phyloP scores from a whole-genome alignment of 1,139 yeast genomes.

The Kluyveromyces sp. region DNA sequence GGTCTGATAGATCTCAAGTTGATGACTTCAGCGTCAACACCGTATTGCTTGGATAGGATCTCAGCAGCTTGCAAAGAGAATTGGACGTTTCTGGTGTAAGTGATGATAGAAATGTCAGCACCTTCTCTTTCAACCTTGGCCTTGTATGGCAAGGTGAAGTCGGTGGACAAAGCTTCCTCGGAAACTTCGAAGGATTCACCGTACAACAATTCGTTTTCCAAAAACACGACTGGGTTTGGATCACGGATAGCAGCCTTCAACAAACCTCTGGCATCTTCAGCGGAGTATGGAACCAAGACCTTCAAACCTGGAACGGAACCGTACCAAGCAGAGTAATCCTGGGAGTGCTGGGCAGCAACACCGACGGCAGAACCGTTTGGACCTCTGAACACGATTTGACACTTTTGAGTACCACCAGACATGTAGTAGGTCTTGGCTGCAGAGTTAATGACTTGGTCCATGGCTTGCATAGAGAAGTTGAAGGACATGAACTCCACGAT shows the following conservation, averaged over 20 bases:
- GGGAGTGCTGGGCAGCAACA: conserved; percentile 99
- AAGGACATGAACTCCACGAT: conserved; percentile 98
- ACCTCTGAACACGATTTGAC: conserved; percentile 96
- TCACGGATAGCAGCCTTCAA: conserved; percentile 95
- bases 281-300: conserved; percentile 90
- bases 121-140: conserved; percentile 95
- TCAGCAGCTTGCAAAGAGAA: conserved; percentile 89
- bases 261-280: conserved; percentile 95
- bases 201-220: conserved; percentile 92
- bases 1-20: conserved; percentile 98
- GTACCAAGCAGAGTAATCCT: conserved; percentile 96
- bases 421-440: conserved; percentile 98
- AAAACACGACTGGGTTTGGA: conserved; percentile 94
- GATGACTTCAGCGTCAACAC: conserved; percentile 86
- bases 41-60: conserved; percentile 69
- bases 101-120: conserved; percentile 77
- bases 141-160: conserved; percentile 84
- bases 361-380: conserved; percentile 99
- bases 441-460: conserved; percentile 95
- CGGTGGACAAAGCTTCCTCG: conserved; percentile 83
- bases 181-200: conserved; percentile 87
- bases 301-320: conserved; percentile 97
- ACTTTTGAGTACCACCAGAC: conserved; percentile 98
- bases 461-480: conserved; percentile 99
- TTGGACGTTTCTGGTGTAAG: conserved; percentile 87